Evolutionary conservation across 139 green algal species (phyloP), one percentile per base, ranked within the genome.

Genomic region (Volvox africanus): DNA sequence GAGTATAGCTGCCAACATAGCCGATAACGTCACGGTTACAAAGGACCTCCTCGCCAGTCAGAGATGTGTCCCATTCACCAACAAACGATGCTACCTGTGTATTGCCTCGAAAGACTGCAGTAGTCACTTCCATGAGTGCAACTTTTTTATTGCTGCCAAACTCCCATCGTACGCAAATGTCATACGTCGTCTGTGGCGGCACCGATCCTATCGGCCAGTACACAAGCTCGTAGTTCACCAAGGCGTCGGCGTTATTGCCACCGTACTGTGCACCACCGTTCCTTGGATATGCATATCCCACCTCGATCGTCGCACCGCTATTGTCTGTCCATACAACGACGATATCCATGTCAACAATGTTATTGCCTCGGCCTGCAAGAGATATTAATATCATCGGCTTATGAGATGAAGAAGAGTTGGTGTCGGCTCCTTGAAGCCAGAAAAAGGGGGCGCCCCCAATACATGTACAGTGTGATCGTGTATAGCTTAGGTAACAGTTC

Each of bases 141-240:
- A 11, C 37, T 35, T 80, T 80, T 32, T 80, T 35, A 19, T 36
- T 32, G 73, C 44, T 55, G 44, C 44, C 44, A 55, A 55, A 55
- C 44, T 80, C 32, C 73, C 73, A 80, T 32, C 73, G 22, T n/a
- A 80, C 26, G 28, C 73, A 80, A 32, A 80, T 32, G 9, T 80
- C 73, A 19, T 44, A 80, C 24, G 22, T 80, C 20, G 18, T 6
- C 73, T 33, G 73, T 19, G 73, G 73, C 24, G 73, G 73, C 28
- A 80, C 28, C 73, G n/a, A n/a, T n/a, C n/a, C n/a, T n/a, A 36
- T 36, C 28, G 73, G 73, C 73, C 73, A 80, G 28, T 80, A 80
- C 28, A 32, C 22, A 19, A 35, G 13, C 9, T 80, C 73, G 37
- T 36, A 80, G 73, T 80, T 80, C 2, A 36, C 28, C 1, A 16